These are phyloP conservation scores for Thuidium tamariscinum DNA, from an alignment of 225 moss, liverwort and hornwort genomes.

Conservation along the genomic window DNA sequence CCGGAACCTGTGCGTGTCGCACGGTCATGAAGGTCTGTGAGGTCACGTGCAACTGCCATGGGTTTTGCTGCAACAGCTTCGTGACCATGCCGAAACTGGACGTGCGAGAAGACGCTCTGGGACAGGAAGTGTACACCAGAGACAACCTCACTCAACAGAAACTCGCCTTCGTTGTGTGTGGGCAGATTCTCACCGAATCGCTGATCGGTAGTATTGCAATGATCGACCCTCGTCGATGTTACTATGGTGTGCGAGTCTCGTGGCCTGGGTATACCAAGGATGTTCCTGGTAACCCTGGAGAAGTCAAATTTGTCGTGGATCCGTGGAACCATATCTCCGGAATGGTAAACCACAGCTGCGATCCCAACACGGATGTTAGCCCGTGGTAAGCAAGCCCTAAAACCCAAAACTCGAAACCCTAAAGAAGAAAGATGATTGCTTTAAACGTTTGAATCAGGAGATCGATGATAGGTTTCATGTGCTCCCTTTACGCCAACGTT, in stretches of 20 bases:
- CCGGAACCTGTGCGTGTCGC: constrained; percentile 14
- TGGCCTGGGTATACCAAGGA: constrained; percentile 7
- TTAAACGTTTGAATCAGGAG: background rate
- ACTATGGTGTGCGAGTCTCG: constrained; percentile 20
- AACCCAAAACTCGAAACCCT: background rate
- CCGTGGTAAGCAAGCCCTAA: constrained; percentile 17
- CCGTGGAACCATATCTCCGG: constrained; percentile 17
- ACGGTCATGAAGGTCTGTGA: constrained; percentile 20
- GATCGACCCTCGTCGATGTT: background rate
- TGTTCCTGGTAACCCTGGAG: constrained; percentile 5
- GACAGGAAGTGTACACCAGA: constrained; percentile 17
- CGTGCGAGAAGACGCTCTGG: constrained; percentile 16
- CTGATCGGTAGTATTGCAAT: background rate
- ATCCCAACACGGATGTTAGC: constrained; percentile 17
- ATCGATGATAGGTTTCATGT: background rate
- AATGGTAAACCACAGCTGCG: constrained; percentile 28
- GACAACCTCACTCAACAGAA: constrained; percentile 11
- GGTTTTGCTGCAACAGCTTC: constrained; percentile 40
- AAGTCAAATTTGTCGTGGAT: constrained; percentile 27
- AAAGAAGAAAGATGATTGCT: background rate
- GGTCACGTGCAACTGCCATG: constrained; percentile 29
- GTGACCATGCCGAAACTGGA: constrained; percentile 23
- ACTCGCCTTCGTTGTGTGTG: constrained; percentile 26
- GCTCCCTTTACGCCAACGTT: background rate
- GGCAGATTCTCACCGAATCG: constrained; percentile 13